phyloP scores from a whole-genome alignment of 2,329 filamentous ascomycete species.

The Cladophialophora bantiana region DNA sequence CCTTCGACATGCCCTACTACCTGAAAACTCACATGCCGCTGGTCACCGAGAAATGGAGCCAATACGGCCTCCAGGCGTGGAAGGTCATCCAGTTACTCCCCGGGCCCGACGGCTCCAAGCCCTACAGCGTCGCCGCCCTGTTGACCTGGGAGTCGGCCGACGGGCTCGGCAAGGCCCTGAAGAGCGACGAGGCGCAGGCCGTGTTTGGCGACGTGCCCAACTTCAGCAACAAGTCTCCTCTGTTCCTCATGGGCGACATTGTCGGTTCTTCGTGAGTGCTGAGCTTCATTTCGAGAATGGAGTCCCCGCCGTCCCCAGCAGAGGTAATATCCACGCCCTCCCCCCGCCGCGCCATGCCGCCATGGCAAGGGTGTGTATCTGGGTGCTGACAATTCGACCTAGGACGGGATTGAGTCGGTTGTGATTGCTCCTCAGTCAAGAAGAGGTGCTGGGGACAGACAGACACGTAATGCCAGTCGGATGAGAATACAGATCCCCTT shows the following conservation, averaged over 20 bases:
- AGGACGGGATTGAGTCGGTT: slow-evolving; percentile 1
- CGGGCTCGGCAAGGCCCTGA: slow-evolving; percentile 27
- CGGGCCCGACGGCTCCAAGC: slow-evolving; percentile 24
- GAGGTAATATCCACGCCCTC: slow-evolving; percentile 1
- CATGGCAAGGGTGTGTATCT: background rate
- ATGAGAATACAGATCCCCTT: background rate
- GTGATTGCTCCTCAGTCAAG: background rate
- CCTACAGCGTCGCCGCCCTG: slow-evolving; percentile 28
- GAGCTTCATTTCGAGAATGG: too few relatives aligned
- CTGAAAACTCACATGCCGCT: slow-evolving; percentile 57
- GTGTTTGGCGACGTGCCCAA: slow-evolving; percentile 36
- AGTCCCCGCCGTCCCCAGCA: background rate
- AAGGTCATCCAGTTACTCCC: slow-evolving; percentile 28
- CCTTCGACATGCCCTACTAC: slow-evolving; percentile 61
- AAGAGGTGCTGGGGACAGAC: background rate
- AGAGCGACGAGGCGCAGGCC: slow-evolving; percentile 6
- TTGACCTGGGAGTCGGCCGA: slow-evolving; percentile 35
- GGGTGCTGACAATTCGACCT: background rate
- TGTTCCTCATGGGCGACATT: slow-evolving; percentile 30
- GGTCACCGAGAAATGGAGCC: slow-evolving; percentile 49
- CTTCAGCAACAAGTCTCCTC: slow-evolving; percentile 35
- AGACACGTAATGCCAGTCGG: background rate
- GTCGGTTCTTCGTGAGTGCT: slow-evolving; percentile 14
- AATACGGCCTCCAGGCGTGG: slow-evolving; percentile 49
- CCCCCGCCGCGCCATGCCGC: background rate